phyloP scores from a whole-genome alignment of 2,329 filamentous ascomycete species.

The Chrysosphaeria jannelii region DNA sequence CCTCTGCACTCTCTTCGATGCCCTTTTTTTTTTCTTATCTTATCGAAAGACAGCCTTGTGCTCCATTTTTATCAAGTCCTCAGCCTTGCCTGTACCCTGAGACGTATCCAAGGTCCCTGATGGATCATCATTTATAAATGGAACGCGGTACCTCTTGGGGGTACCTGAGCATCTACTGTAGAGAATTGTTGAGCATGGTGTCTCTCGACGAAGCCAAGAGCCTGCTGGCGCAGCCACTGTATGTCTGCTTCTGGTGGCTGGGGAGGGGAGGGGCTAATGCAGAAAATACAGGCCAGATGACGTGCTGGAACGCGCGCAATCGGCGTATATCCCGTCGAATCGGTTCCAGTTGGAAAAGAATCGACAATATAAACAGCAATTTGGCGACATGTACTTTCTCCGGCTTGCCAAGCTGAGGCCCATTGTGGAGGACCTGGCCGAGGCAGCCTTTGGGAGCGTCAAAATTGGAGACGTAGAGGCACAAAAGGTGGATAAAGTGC shows the following conservation, averaged over 20 bases:
- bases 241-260: too few relatives aligned
- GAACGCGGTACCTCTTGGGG: too few relatives aligned
- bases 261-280: slow-evolving; percentile 2
- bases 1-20: background rate
- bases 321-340: slow-evolving; percentile 40
- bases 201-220: slow-evolving; percentile 13
- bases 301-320: slow-evolving; percentile 17
- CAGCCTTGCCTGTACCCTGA: too few relatives aligned
- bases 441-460: slow-evolving; percentile 47
- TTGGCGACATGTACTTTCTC: slow-evolving; percentile 91
- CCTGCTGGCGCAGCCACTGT: slow-evolving; percentile 20
- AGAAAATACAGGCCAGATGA: slow-evolving; percentile 10
- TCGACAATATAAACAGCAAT: slow-evolving; percentile 74
- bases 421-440: slow-evolving; percentile 42
- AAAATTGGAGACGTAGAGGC: slow-evolving; percentile 49
- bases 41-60: slow-evolving; percentile 2
- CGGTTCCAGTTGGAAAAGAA: slow-evolving; percentile 43
- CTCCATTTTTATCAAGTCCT: too few relatives aligned
- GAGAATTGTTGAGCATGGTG: too few relatives aligned
- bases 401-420: slow-evolving; percentile 71
- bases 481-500: slow-evolving; percentile 52
- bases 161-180: too few relatives aligned
- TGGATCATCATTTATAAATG: too few relatives aligned
- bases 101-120: too few relatives aligned
- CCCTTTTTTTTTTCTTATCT: slow-evolving; percentile 4